Evolutionary conservation across 495 filamentous ascomycete genomes (phyloP).

Genomic region (Tetracladium marchalianum): DNA sequence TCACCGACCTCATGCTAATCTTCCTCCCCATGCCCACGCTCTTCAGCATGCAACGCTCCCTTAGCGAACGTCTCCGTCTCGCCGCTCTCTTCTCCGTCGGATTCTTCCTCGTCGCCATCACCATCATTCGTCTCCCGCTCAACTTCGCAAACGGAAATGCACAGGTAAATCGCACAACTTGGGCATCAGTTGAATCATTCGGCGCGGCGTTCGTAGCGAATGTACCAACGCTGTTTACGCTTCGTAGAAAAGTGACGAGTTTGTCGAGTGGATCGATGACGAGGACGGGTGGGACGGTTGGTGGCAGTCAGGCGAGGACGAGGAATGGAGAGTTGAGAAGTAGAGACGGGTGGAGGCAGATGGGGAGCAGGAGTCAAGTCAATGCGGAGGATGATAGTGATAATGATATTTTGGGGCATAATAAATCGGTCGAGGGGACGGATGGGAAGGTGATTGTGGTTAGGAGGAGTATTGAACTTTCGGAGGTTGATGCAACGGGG

Average conservation of each 20-base stretch:
- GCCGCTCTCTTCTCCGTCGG: conserved; percentile 29
- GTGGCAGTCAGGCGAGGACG: no score
- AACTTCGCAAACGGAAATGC: conserved; percentile 21
- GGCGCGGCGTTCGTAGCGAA: conserved; percentile 35
- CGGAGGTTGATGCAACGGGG: no score
- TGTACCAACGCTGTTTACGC: conserved; percentile 26
- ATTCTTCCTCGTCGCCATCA: conserved; percentile 32
- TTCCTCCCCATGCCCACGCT: conserved; percentile 31
- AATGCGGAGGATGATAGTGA: no score
- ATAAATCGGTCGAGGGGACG: no score
- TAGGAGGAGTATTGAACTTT: no score
- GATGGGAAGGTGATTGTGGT: no score
- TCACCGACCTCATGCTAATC: conserved; percentile 39
- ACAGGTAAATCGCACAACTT: conserved; percentile 31
- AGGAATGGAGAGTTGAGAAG: no score
- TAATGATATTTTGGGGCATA: no score
- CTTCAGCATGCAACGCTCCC: conserved; percentile 28
- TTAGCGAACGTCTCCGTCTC: conserved; percentile 21
- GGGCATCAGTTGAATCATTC: conserved; percentile 33
- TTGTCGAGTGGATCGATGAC: not conserved
- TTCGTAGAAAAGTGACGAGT: conserved; percentile 6
- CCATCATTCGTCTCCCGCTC: conserved; percentile 28
- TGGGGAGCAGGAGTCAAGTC: no score
- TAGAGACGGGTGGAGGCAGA: no score
- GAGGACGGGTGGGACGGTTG: no score